Conservation (phyloP, 2,329 filamentous ascomycete species). For the Fusarium globosum region DNA sequence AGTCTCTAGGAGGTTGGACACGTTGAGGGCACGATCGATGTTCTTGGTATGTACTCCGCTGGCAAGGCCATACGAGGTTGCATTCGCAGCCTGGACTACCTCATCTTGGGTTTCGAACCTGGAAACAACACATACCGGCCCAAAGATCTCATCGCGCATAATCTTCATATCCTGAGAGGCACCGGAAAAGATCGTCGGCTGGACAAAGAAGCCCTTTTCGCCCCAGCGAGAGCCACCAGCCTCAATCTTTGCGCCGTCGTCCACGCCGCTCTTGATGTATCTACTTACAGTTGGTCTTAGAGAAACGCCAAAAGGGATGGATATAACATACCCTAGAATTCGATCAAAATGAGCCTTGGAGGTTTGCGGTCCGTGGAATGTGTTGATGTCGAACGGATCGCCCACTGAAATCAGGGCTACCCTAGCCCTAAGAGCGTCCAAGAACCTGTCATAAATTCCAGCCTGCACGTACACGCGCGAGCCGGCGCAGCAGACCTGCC, state of each 20-base stretch:
- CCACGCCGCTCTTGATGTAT: neutral
- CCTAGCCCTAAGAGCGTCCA: fast-evolving
- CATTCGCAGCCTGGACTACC: fast-evolving
- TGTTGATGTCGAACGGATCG: neutral
- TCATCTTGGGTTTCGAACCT: neutral
- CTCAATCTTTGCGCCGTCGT: neutral
- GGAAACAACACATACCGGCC: fast-evolving
- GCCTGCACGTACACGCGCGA: neutral
- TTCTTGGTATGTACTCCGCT: neutral
- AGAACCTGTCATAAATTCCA: neutral
- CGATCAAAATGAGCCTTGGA: neutral
- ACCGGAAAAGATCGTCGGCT: neutral
- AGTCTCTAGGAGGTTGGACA: neutral
- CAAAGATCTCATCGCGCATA: neutral
- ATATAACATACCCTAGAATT: neutral
- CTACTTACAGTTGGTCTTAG: fast-evolving
- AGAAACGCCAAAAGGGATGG: fast-evolving
- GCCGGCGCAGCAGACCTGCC: neutral
- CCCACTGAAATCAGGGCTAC: neutral
- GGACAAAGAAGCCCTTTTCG: neutral
- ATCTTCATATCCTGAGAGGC: neutral
- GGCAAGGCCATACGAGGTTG: neutral
- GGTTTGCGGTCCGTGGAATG: neutral
- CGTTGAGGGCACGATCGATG: neutral
- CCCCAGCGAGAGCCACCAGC: neutral